Evolutionary conservation across 2,329 filamentous ascomycete species (phyloP), one percentile per base, ranked within the genome.

Genomic region (Calcarisporium arbuscula): DNA sequence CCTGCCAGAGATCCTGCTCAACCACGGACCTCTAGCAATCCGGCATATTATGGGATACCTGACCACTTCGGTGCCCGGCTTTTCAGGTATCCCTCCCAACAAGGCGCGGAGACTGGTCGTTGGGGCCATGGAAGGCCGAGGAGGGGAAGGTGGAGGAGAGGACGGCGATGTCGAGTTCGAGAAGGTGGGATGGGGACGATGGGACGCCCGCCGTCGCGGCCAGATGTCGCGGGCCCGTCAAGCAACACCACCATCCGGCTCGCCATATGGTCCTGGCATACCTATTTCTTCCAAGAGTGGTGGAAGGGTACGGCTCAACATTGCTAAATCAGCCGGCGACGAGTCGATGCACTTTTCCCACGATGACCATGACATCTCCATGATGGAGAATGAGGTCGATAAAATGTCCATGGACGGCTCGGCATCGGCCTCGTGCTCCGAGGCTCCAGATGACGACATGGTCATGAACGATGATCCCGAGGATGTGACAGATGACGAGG

Each of bases 181-280:
- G 60, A 96, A 96, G 70, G 87, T 95, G 39, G 90, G 90, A 53
- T 96, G 90, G 90, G 92, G 92, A 40, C 80, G 88, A 46, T 98
- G 90, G 90, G 85, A 94, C 60, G 92, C 89, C 42, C 80, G 80
- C 54, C 72, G 77, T 56, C 78, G 78, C 49, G 85, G 81, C 35
- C 75, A 85, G 42, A 65, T 72, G 28, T 50, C 65, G 42, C 66
- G 69, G 43, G 56, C 65, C 40, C 67, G 57, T 56, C 65, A 49
- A 47, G 53, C 57, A 54, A 56, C 59, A 51, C 58, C 58, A 46
- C 51, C 39, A 29, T 38, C 35, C 32, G 35, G 39, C 19, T 58
- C 60, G 20, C 62, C 61, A 18, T 68, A 67, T 47, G 59, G 64
- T 30, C 56, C 64, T 19, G 71, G 68, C 44, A 79, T 82, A 41